These are phyloP conservation scores for Coniferiporia sulphurascens DNA, from an alignment of 1,284 basidiomycete species.

Conservation along the genomic window DNA sequence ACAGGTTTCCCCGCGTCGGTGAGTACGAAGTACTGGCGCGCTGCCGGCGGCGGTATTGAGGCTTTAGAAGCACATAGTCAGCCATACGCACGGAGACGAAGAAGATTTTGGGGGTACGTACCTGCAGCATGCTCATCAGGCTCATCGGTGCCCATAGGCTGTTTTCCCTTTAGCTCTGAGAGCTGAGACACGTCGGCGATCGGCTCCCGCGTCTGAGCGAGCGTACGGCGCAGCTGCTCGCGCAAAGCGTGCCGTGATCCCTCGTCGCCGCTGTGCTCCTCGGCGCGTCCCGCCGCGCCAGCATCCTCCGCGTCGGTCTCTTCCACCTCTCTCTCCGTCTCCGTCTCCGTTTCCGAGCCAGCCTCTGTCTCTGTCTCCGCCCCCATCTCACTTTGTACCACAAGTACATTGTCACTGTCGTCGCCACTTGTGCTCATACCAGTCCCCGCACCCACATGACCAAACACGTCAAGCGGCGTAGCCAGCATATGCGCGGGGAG, in stretches of 20 bases:
- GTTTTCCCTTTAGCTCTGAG: not conserved
- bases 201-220: constrained; percentile 44
- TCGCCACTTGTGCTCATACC: constrained; percentile 46
- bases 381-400: too few relatives aligned
- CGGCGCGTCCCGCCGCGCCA: constrained; percentile 39
- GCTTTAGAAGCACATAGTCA: too few relatives aligned
- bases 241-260: constrained; percentile 59
- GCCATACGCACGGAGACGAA: not conserved
- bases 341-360: constrained; percentile 52
- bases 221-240: constrained; percentile 62
- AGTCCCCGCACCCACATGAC: constrained; percentile 52
- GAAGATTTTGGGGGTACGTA: not conserved
- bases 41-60: constrained; percentile 43
- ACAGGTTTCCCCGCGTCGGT: constrained; percentile 95
- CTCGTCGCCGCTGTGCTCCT: constrained; percentile 41
- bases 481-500: not conserved
- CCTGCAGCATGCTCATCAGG: not conserved
- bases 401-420: constrained; percentile 44
- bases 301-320: constrained; percentile 53
- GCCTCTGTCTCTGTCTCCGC: constrained; percentile 53
- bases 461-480: constrained; percentile 36
- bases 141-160: not conserved
- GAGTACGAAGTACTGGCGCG: constrained; percentile 87
- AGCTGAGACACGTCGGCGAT: constrained; percentile 5
- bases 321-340: constrained; percentile 49